Conservation (phyloP, 2,329 filamentous ascomycete genomes). For the Monosporascus sp. region DNA sequence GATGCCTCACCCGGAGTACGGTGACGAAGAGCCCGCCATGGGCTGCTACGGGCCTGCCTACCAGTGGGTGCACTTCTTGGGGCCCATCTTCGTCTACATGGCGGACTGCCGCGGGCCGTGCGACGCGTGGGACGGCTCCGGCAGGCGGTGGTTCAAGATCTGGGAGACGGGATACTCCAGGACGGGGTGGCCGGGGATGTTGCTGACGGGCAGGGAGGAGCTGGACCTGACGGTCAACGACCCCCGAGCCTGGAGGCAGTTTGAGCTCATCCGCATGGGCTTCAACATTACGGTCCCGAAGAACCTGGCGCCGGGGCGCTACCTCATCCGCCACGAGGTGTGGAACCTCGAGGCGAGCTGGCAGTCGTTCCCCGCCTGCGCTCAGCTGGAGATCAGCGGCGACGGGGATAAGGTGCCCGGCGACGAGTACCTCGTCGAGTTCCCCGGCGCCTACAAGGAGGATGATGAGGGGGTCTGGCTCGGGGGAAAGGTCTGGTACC, state of each 20-base stretch:
- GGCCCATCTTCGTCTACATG: conserved; percentile 2
- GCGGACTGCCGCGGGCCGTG: conserved; percentile 2
- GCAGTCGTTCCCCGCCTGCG: conserved; percentile 4
- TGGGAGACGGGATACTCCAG: conserved; percentile 2
- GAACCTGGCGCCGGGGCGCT: conserved; percentile 5
- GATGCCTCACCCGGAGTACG: conserved; percentile 1
- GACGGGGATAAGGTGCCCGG: neutral
- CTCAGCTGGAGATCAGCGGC: conserved; percentile 1
- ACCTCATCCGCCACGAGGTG: conserved; percentile 9
- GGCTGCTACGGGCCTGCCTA: neutral
- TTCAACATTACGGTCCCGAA: conserved; percentile 7
- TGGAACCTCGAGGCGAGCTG: conserved; percentile 7
- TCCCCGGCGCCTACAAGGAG: conserved; percentile 1
- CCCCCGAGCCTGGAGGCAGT: neutral
- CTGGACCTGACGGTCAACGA: too few species aligned
- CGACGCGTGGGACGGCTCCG: conserved; percentile 5
- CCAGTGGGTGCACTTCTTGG: neutral
- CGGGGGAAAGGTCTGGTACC: neutral
- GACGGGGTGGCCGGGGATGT: conserved; percentile 15
- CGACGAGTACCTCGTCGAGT: neutral
- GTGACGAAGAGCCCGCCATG: neutral
- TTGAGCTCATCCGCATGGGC: neutral
- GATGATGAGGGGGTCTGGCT: neutral
- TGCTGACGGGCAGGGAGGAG: neutral
- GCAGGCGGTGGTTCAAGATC: conserved; percentile 8